A percentile compares a stretch with the other conserved stretches of the same genome.
Conservation (phyloP, 2,329 filamentous ascomycete species). For the Cladosporium halotolerans region DNA sequence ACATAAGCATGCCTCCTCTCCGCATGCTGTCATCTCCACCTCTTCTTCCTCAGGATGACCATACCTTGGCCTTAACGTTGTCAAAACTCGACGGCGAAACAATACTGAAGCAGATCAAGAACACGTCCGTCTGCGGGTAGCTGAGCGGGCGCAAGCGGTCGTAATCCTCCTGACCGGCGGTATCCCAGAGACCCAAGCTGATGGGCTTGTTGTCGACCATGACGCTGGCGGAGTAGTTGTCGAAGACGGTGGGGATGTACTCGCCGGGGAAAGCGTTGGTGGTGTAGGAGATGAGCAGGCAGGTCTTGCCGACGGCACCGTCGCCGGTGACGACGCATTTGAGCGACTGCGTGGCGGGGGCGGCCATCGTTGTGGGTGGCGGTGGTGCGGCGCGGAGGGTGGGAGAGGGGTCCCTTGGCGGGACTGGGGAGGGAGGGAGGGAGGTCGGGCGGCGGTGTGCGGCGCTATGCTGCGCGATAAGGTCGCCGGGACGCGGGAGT, state of each 20-base stretch:
- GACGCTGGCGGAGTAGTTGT: slow-evolving; percentile 98
- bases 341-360: slow-evolving; percentile 35
- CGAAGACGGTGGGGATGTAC: slow-evolving; percentile 98
- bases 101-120: slow-evolving; percentile 97
- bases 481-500: not conserved
- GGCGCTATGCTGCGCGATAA: slow-evolving; percentile 5
- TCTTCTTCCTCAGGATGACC: slow-evolving; percentile 17
- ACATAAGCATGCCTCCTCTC: not conserved
- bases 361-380: slow-evolving; percentile 13
- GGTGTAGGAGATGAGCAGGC: slow-evolving; percentile 97
- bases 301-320: slow-evolving; percentile 99
- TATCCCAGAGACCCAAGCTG: slow-evolving; percentile 96
- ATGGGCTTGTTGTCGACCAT: slow-evolving; percentile 99
- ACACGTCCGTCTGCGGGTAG: slow-evolving; percentile 97
- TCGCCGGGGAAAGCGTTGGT: slow-evolving; percentile 99
- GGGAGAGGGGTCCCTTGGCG: not conserved
- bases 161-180: slow-evolving; percentile 97
- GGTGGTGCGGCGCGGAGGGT: not conserved
- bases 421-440: not conserved
- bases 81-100: slow-evolving; percentile 97
- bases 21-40: not conserved
- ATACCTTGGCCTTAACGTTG: slow-evolving; percentile 97
- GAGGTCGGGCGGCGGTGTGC: not conserved
- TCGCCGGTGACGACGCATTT: slow-evolving; percentile 98
- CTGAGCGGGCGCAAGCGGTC: slow-evolving; percentile 89